Base-by-base conservation (phyloP, 2,329 filamentous ascomycete species). In the Pseudocercospora fuligena region DNA sequence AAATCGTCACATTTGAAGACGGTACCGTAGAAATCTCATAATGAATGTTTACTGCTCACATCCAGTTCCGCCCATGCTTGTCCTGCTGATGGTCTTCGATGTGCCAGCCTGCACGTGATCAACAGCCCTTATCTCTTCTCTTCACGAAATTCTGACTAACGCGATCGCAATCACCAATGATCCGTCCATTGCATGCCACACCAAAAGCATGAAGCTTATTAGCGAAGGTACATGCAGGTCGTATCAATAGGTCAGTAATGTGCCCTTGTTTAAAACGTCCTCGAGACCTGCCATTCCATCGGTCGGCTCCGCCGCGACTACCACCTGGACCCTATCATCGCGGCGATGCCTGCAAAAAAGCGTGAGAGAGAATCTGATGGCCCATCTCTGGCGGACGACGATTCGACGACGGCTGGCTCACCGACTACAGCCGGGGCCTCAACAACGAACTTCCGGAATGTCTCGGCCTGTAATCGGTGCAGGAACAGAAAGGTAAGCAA, bases 381-480 rank as follows among this genome's bases (percentile, higher is more conserved):
- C 16, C 54, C 60, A 25, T 33, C 47, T 49, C 31, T 59, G 59
- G 23, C 64, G 16, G 60, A 62, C 9, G 64, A 63, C 31, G 51
- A 19, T 14, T 56, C 63, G n/a, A 61, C 46, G 16, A 33, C 66
- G 6, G 43, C 66, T 27, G 62, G 40, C 21, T 69, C 66, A 16
- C 68, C 68, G n/a, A 56, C 64, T 11, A 60, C 54, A n/a, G 70
- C 16, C 4, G 65, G 61, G 21, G 64, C 61, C 31, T 97, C 66
- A 85, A 96, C 71, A 93, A 94, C 79, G 84, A 86, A 77, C 64
- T 78, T 78, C 66, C 71, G 76, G 43, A 78, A 77, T 70, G 94
- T 98, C 70, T 96, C 92, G 78, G 94, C 94, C 64, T 98, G 94
- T 81, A 97, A 97, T 82, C 88, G 93, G 47, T 98, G 94, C 80